A percentile compares a stretch with the other conserved stretches of the same genome.
These are phyloP conservation scores for Hypoxylon sp. DNA, from an alignment of 2,329 filamentous ascomycete genomes.

Conservation along the genomic window DNA sequence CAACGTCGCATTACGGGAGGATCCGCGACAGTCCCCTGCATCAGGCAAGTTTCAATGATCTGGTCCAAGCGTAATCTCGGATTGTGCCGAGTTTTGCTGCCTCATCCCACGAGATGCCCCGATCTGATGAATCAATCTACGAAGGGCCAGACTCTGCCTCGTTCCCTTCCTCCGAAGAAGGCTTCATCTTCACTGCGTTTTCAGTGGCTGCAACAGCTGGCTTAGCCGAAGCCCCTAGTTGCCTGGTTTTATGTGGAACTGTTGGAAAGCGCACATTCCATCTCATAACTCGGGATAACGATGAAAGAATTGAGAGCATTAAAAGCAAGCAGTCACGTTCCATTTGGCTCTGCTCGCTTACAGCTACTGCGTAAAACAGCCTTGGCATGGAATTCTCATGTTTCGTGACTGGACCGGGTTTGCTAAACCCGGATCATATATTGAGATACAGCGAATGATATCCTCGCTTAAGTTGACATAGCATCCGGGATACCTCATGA, in stretches of 20 bases:
- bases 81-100: constrained; percentile 17
- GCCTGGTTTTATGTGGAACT: neutral
- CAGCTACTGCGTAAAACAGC: constrained; percentile 2
- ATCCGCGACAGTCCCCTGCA: constrained; percentile 38
- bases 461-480: constrained; percentile 27
- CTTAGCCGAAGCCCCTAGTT: neutral
- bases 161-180: constrained; percentile 7
- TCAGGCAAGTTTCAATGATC: constrained; percentile 38
- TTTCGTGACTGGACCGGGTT: constrained; percentile 26
- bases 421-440: constrained; percentile 11
- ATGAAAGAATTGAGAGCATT: neutral
- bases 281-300: neutral
- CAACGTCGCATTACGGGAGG: constrained; percentile 29
- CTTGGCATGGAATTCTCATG: constrained; percentile 1
- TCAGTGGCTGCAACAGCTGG: neutral
- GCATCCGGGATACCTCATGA: constrained; percentile 31
- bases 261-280: neutral
- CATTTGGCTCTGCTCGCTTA: neutral
- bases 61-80: constrained; percentile 33
- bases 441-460: constrained; percentile 20
- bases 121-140: constrained; percentile 4
- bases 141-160: neutral
- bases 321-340: neutral
- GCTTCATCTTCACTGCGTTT: neutral
- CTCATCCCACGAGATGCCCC: constrained; percentile 13